Evolutionary conservation across 208 protist genomes (phyloP).

Genomic region (Crithidia bombi): DNA sequence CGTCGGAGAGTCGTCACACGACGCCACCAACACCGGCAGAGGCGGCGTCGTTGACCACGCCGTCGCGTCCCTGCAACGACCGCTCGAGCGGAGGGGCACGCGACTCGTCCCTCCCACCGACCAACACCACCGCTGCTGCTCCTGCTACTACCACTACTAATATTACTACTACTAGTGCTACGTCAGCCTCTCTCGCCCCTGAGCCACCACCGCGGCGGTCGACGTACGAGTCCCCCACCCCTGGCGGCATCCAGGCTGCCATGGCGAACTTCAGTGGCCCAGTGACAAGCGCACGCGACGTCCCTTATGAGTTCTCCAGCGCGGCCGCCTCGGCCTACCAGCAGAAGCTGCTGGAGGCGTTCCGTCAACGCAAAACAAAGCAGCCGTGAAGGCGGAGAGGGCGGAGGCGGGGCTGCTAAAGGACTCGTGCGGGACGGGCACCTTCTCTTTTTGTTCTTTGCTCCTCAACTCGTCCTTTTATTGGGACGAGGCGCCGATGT

Average conservation of each 20-base stretch:
- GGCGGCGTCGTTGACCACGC: background rate
- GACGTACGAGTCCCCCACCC: constrained; percentile 10
- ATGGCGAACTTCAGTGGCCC: constrained; percentile 28
- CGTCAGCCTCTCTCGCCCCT: background rate
- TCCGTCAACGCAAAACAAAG: constrained; percentile 44
- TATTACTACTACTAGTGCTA: background rate
- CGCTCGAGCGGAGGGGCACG: no score
- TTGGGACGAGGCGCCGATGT: no score
- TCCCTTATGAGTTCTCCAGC: constrained; percentile 77
- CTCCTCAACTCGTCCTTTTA: no score
- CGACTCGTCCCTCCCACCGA: background rate
- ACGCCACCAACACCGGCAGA: background rate
- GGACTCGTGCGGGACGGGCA: no score
- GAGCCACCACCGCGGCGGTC: constrained; percentile 12
- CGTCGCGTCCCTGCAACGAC: background rate
- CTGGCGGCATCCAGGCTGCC: constrained; percentile 19
- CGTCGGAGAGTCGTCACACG: background rate
- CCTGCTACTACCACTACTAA: background rate
- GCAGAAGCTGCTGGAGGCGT: constrained; percentile 80
- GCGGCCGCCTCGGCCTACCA: constrained; percentile 83
- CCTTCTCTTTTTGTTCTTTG: no score
- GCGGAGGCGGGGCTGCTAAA: no score
- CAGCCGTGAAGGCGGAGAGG: background rate
- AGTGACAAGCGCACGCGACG: constrained; percentile 34
- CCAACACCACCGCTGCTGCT: background rate